Conservation (phyloP, 2,329 filamentous ascomycete genomes). For the Pseudophaeomoniella oleicola region DNA sequence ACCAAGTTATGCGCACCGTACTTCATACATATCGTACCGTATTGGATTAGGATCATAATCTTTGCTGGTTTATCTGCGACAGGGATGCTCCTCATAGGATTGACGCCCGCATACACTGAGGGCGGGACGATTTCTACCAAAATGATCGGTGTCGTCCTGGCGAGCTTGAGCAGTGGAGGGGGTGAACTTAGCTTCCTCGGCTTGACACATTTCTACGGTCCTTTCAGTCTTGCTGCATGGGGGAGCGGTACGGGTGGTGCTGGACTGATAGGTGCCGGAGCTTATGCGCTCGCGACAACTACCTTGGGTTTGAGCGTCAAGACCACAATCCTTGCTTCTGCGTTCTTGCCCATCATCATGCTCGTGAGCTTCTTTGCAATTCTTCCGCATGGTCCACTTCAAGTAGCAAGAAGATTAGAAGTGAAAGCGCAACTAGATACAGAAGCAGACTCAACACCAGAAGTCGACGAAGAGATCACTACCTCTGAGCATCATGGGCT, state of each 20-base stretch:
- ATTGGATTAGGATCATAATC: constrained; percentile 56
- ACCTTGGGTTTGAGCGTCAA: constrained; percentile 61
- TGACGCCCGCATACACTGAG: constrained; percentile 50
- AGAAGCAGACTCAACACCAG: constrained; percentile 2
- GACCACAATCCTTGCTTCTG: constrained; percentile 60
- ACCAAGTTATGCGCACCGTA: constrained; percentile 84
- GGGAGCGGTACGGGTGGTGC: constrained; percentile 83
- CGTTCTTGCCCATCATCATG: constrained; percentile 67
- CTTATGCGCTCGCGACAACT: constrained; percentile 77
- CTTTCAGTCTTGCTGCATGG: constrained; percentile 78
- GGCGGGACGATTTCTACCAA: constrained; percentile 54
- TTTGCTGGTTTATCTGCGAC: constrained; percentile 62
- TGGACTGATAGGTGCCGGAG: constrained; percentile 69
- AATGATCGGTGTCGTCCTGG: constrained; percentile 68
- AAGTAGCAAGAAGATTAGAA: constrained; percentile 26
- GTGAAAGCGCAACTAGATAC: constrained; percentile 15
- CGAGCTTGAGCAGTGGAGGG: constrained; percentile 70
- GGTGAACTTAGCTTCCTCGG: constrained; percentile 87
- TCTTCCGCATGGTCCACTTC: constrained; percentile 54
- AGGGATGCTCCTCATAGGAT: constrained; percentile 80
- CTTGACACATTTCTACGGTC: constrained; percentile 85
- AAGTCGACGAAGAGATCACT: constrained; percentile 18
- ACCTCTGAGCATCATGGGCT: constrained; percentile 16
- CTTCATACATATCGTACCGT: constrained; percentile 80
- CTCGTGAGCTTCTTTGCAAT: constrained; percentile 72